Base-by-base conservation (phyloP, 805 yeast species). In the Barnettozyma sp. region DNA sequence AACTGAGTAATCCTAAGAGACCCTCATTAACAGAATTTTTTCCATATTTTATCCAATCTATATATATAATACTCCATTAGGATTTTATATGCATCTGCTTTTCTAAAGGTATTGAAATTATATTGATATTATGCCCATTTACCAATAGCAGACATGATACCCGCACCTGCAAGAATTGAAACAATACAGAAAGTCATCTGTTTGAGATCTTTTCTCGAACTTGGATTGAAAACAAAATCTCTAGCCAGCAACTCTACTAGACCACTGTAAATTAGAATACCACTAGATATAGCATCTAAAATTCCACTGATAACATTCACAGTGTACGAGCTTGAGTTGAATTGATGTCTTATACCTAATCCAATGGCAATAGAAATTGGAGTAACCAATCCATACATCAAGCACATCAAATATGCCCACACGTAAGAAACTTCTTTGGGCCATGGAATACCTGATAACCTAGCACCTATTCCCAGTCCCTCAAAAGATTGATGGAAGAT, bases 331-430 rank as follows among this genome's bases (percentile, higher is more conserved):
- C 69, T 73, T 28, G 82, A 76, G 28, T 71, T 66, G 52, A 76
- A 82, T 7, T 76, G 56, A 25, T 68, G 56, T 50, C 90, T 71
- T 4, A 81, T 83, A 29, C 87, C 87, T 23, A 85, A 59, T 26
- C 95, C 95, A 46, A 82, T 75, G 4, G 82, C 87, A 46, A 81
- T 71, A 4, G 90, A 81, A 30, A 82, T 60, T 2, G 94, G 94
- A 0, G 92, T 79, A 11, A 80, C 66, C 5, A 81, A 30, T 2
- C 75, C 58, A 52, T 65, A 79, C 7, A 59, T 72, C 2, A 56
- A 12, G n/a, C 72, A 71, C 43, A 74, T 56, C 0, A 71, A n/a
- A 74, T 79, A 74, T 13, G 85, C 85, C n/a, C n/a, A n/a, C 1
- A 79, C 70, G 45, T 50, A 60, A 43, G 66, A 62, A 47, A 57